Evolutionary conservation across 2,329 filamentous ascomycete genomes (phyloP), one percentile per base, ranked within the genome.

Genomic region (Trichoderma sp.): DNA sequence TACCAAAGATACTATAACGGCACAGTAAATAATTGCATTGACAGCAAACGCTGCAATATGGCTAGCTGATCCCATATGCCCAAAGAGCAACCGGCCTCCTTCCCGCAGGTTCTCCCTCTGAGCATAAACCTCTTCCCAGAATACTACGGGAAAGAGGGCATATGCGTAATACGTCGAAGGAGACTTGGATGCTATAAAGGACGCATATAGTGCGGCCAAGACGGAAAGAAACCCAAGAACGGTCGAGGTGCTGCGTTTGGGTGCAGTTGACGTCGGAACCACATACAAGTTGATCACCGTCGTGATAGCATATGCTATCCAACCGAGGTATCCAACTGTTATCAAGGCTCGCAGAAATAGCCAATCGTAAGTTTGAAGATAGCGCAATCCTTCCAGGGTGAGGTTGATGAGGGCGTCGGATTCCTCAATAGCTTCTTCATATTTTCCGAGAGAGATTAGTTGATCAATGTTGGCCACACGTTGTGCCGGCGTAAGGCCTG

Each of bases 291-390:
- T 92, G 73, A 98, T 87, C 62, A 98, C 94, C 0, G 92, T 97
- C 0, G 94, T 96, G 65, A 97, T 84, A 2, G 95, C 94, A 81
- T 95, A 99, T 1, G 92, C 92, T 78, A 98, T 97, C 95, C 95
- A 99, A 23, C 96, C 96, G 8, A 98, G 83, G 78, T 98, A 99
- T 20, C 96, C 96, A 13, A 92, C 79, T 2, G 96, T 98, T 72
- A 99, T 92, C 64, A 99, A 86, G 2, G 93, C 92, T 73, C 96
- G 88, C 43, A 99, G 84, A 82, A 99, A 99, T 3, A 99, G 86
- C 96, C 96, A 99, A 83, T 99, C 96, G 77, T 99, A 99, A 0
- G 95, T 99, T 81, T 99, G 96, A 30, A 99, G 87, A 80, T 99
- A 99, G 65, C 96, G 89, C 73, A 99, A 84, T 8, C 96, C 96